Evolutionary conservation across 805 yeast genomes (phyloP).

Genomic region (Ogataea siamensis): DNA sequence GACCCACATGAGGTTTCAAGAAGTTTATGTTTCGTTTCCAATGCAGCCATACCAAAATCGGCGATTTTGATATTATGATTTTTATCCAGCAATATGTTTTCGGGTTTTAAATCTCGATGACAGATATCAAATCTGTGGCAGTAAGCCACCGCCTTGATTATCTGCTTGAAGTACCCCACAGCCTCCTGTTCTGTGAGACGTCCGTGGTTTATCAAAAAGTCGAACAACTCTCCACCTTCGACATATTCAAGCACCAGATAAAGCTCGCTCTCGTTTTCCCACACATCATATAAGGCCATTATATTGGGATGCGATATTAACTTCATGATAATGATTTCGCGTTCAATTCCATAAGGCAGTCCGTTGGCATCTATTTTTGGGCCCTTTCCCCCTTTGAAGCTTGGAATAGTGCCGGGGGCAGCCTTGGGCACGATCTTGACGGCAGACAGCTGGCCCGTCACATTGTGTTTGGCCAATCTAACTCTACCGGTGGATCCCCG

Average conservation of each 20-base stretch:
- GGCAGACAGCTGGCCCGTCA: constrained; percentile 75
- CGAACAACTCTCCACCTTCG: constrained; percentile 86
- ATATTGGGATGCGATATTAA: constrained; percentile 91
- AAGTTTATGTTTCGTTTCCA: constrained; percentile 67
- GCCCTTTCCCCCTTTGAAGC: constrained; percentile 25
- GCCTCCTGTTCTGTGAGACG: constrained; percentile 73
- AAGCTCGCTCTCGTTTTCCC: constrained; percentile 94
- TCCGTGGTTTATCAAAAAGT: constrained; percentile 67
- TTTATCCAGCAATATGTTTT: constrained; percentile 65
- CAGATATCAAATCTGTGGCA: constrained; percentile 80
- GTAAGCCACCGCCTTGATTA: constrained; percentile 73
- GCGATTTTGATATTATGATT: constrained; percentile 72
- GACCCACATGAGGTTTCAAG: constrained; percentile 84
- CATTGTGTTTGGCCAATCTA: constrained; percentile 64
- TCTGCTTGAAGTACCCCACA: constrained; percentile 72
- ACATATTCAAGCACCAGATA: constrained; percentile 78
- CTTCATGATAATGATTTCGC: constrained; percentile 97
- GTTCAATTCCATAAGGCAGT: constrained; percentile 91
- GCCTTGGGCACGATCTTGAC: constrained; percentile 78
- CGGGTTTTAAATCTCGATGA: constrained; percentile 82
- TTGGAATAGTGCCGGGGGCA: constrained; percentile 21
- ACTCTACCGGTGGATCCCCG: constrained; percentile 84
- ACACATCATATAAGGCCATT: constrained; percentile 90
- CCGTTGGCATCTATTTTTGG: constrained; percentile 40
- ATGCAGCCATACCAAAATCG: constrained; percentile 88